Evolutionary conservation across 768 basidiomycete genomes (phyloP).

Genomic region (Boletus tomentosulus): DNA sequence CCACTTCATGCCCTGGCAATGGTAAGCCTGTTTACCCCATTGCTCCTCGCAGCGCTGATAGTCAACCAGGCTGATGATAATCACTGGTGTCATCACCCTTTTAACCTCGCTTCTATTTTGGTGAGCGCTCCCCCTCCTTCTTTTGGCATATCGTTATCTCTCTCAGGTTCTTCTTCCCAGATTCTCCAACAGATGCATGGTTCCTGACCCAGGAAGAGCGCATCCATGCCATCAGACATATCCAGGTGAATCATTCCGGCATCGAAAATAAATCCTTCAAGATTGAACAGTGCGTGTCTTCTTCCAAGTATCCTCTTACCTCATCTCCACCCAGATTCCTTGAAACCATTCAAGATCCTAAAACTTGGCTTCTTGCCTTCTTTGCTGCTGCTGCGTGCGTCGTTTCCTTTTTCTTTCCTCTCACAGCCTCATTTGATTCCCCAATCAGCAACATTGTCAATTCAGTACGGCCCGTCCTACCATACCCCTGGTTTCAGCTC

Average conservation of each 20-base stretch:
- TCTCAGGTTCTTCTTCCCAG: constrained; percentile 72
- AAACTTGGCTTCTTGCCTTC: constrained; percentile 68
- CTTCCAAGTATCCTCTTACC: constrained; percentile 5
- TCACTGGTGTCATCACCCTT: constrained; percentile 64
- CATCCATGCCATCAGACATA: constrained; percentile 60
- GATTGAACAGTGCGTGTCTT: constrained; percentile 56
- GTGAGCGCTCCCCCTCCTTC: constrained; percentile 30
- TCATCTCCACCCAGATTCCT: constrained; percentile 46
- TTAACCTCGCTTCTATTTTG: constrained; percentile 59
- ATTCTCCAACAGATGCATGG: constrained; percentile 68
- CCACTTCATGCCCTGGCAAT: constrained; percentile 72
- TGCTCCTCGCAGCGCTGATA: constrained; percentile 4
- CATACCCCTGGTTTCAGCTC: not conserved
- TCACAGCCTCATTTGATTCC: constrained; percentile 11
- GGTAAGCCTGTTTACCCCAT: constrained; percentile 37
- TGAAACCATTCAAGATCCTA: constrained; percentile 66
- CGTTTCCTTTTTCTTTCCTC: constrained; percentile 4
- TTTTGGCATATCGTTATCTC: not conserved
- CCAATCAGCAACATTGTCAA: constrained; percentile 60
- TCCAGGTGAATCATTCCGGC: constrained; percentile 73
- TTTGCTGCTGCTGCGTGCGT: constrained; percentile 58
- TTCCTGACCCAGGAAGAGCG: constrained; percentile 73
- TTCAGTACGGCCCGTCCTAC: constrained; percentile 43
- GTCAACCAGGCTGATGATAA: constrained; percentile 62
- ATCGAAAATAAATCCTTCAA: constrained; percentile 82